Conservation (phyloP, 2,329 filamentous ascomycete species). For the Colletotrichum karsti region DNA sequence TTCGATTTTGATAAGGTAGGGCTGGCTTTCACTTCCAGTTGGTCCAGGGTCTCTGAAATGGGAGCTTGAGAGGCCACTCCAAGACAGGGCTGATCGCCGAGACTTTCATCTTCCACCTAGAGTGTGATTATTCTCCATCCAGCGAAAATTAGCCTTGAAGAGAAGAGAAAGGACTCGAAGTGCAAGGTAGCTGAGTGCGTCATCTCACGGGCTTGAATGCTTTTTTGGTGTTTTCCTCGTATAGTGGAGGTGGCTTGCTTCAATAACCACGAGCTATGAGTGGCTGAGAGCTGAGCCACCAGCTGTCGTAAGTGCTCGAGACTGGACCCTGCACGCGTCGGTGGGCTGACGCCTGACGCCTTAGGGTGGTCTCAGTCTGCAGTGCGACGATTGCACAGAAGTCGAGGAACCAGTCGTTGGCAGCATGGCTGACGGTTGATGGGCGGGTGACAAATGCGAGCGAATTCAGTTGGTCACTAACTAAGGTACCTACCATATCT, state of each 20-base stretch:
- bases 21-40: too few species aligned
- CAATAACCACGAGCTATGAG: not conserved
- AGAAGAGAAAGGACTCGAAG: too few species aligned
- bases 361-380: not conserved
- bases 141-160: not conserved
- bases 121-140: too few species aligned
- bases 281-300: conserved; percentile 26
- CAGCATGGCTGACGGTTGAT: not conserved
- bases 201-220: conserved; percentile 6
- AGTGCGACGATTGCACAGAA: not conserved
- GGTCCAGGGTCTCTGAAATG: too few species aligned
- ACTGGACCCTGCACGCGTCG: conserved; percentile 2
- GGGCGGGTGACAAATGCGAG: not conserved
- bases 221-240: conserved; percentile 14
- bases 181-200: not conserved
- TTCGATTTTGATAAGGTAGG: too few species aligned
- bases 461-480: not conserved
- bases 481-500: too few species aligned
- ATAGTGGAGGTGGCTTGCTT: conserved; percentile 7
- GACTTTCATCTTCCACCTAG: too few species aligned
- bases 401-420: not conserved
- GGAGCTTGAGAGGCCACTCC: too few species aligned
- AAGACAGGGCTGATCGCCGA: too few species aligned
- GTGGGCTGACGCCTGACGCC: conserved; percentile 4
- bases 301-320: conserved; percentile 20